Evolutionary conservation across 1,284 basidiomycete species (phyloP).

Genomic region (Ceratobasidium sp.): DNA sequence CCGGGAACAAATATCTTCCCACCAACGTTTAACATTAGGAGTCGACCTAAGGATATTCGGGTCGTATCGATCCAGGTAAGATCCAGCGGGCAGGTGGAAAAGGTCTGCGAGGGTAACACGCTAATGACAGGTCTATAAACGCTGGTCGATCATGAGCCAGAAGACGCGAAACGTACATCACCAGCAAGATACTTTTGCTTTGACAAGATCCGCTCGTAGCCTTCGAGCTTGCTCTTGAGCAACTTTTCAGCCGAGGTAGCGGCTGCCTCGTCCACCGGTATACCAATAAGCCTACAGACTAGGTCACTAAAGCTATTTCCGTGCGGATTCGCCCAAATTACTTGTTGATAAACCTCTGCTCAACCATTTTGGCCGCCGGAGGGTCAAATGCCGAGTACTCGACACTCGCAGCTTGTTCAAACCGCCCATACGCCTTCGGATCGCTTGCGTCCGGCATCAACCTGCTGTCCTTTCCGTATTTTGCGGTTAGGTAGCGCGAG

Average conservation of each 20-base stretch:
- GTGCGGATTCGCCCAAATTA: background rate
- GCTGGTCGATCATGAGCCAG: background rate
- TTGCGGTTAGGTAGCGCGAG: constrained; percentile 63
- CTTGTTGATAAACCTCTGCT: constrained; percentile 19
- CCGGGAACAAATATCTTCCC: constrained; percentile 50
- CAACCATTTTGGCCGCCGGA: constrained; percentile 9
- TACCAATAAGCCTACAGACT: constrained; percentile 51
- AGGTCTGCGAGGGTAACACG: constrained; percentile 66
- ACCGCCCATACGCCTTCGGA: constrained; percentile 56
- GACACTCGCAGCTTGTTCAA: constrained; percentile 56
- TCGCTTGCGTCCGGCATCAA: constrained; percentile 51
- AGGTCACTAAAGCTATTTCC: constrained; percentile 38
- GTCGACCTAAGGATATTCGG: constrained; percentile 50
- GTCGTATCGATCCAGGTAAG: constrained; percentile 51
- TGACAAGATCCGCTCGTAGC: constrained; percentile 63
- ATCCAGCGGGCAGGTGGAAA: constrained; percentile 66
- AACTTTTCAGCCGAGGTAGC: constrained; percentile 49
- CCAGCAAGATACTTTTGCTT: constrained; percentile 66
- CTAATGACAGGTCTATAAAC: constrained; percentile 3
- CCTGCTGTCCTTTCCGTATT: constrained; percentile 59
- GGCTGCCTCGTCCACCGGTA: background rate
- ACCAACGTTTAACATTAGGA: constrained; percentile 19
- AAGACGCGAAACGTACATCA: constrained; percentile 56
- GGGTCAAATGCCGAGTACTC: constrained; percentile 56
- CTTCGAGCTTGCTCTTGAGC: constrained; percentile 58